Evolutionary conservation across 2,329 filamentous ascomycete genomes (phyloP), one percentile per base, ranked within the genome.

Genomic region (Aspergillus amoenus): DNA sequence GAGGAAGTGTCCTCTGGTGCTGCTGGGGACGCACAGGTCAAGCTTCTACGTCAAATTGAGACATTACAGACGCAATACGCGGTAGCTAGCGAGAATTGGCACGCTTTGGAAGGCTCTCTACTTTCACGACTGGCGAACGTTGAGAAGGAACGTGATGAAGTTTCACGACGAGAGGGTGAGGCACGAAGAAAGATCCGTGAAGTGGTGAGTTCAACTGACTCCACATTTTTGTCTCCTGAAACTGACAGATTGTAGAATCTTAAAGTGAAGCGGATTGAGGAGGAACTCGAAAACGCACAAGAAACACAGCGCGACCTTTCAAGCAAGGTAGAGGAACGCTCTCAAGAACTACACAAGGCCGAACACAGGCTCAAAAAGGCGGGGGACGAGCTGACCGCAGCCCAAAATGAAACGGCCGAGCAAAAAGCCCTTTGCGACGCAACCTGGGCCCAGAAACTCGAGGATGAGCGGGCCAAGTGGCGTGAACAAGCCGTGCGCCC

Each of bases 1-100:
- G 94, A 99, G 76, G 94, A 99, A 73, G 91, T 87, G 0, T 92
- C 92, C 1, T 93, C 92, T 3, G 89, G 90, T 15, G 86, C 86
- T 13, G 86, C 87, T 5, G 90, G 92, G 13, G 91, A 96, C 69
- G 86, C 89, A 0, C 92, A 96, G 67, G 90, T 90, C 43, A 97
- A 97, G 73, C 81, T 97, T 41, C 80, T 97, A 43, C 87, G 94
- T 41, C 95, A 99, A 74, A 89, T 99, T 53, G 94, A 99, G 77
- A 97, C 91, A 0, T 78, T 99, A 39, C 94, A 99, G 74, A 94
- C 90, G 6, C 95, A 99, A 72, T 96, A 99, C 74, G 87, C 92
- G 1, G 87, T 95, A 54, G 94, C 94, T 1, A 94, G 91, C 64
- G 91, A 96, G 69, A 99, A 99, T 67, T 99, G 95, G 94, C 93